phyloP scores from a whole-genome alignment of 345 rosid genomes.

The Gossypium ekmanianum region DNA sequence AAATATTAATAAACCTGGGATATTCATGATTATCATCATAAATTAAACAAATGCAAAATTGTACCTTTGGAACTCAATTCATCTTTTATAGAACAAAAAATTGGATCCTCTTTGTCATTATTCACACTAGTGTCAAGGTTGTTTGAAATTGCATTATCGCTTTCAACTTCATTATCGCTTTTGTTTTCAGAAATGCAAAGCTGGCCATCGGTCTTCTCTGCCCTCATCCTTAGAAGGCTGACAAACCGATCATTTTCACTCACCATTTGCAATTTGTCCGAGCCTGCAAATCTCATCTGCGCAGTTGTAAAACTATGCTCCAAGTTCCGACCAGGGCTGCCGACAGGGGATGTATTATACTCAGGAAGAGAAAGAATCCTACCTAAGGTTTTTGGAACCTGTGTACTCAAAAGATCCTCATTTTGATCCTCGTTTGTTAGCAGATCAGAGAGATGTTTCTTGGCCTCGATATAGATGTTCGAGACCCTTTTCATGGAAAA shows the following conservation, averaged over 20 bases:
- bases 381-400: conserved; percentile 56
- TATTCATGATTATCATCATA: conserved; percentile 12
- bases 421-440: conserved; percentile 49
- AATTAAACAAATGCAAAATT: conserved; percentile 14
- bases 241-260: conserved; percentile 39
- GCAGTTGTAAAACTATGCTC: conserved; percentile 41
- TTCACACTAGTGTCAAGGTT: conserved; percentile 23
- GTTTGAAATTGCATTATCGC: conserved; percentile 21
- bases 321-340: conserved; percentile 63
- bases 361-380: conserved; percentile 82
- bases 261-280: conserved; percentile 34
- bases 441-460: conserved; percentile 84
- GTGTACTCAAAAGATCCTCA: conserved; percentile 38
- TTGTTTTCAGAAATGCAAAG: conserved; percentile 33
- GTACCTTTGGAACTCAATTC: conserved; percentile 49
- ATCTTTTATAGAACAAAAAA: conserved; percentile 16
- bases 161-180: conserved; percentile 20
- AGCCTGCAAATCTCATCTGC: conserved; percentile 44
- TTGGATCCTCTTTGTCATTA: conserved; percentile 32
- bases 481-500: conserved; percentile 37
- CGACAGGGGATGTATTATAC: conserved; percentile 51
- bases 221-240: conserved; percentile 28
- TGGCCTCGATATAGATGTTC: conserved; percentile 84
- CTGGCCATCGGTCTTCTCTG: conserved; percentile 23
- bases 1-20: background rate